Conservation (phyloP, 148 eudicot genomes). For the Spergularia bocconei region DNA sequence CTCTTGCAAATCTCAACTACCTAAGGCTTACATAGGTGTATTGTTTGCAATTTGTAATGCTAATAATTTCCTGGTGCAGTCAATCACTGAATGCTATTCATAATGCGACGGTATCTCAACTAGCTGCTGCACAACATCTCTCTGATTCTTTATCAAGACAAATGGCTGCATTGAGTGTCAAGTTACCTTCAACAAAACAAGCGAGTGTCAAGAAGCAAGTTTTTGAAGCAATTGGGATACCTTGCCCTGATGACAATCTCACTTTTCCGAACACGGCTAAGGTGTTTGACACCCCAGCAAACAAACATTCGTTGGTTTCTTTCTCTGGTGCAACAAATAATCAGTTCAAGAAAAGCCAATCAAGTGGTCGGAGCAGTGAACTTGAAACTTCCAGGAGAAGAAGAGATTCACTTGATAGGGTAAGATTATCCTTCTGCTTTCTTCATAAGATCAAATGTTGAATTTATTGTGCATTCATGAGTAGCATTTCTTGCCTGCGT, state of each 20-base stretch:
- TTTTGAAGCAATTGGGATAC: conserved; percentile 81
- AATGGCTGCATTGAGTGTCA: conserved; percentile 64
- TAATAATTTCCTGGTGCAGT: conserved; percentile 45
- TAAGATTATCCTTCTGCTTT: conserved; percentile 26
- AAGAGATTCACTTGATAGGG: conserved; percentile 80
- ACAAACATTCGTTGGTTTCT: conserved; percentile 30
- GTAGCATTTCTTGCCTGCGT: not conserved
- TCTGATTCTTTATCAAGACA: conserved; percentile 76
- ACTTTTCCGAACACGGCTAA: conserved; percentile 40
- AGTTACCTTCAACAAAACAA: conserved; percentile 44
- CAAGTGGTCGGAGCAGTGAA: conserved; percentile 41
- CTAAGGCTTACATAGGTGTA: not conserved
- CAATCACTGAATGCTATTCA: conserved; percentile 72
- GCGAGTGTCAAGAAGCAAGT: conserved; percentile 58
- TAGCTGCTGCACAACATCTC: conserved; percentile 81
- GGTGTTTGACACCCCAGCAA: conserved; percentile 33
- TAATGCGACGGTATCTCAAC: conserved; percentile 68
- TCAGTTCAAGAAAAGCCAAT: conserved; percentile 46
- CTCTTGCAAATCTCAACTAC: too few species aligned
- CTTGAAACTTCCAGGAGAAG: conserved; percentile 79
- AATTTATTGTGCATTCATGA: not conserved
- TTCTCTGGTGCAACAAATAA: conserved; percentile 34
- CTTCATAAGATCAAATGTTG: not conserved
- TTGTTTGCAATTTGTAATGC: conserved; percentile 3
- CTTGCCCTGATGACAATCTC: conserved; percentile 45